These are phyloP conservation scores for Adansonia rubrostipa DNA, from an alignment of 441 rosid genomes.

Conservation along the genomic window DNA sequence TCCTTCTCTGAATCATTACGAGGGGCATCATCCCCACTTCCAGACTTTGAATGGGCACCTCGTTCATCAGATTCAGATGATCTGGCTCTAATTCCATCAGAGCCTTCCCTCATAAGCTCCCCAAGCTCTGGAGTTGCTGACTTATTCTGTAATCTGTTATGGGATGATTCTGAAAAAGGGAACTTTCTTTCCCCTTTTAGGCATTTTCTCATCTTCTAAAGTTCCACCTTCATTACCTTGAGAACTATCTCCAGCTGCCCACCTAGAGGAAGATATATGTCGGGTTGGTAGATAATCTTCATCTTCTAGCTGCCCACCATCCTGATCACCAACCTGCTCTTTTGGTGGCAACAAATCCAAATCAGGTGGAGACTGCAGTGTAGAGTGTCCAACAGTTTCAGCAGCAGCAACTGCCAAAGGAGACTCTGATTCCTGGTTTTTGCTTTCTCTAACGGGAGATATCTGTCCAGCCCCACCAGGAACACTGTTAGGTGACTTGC, in stretches of 20 bases:
- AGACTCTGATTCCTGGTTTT: conserved; percentile 34
- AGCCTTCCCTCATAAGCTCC: conserved; percentile 58
- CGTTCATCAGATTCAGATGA: conserved; percentile 71
- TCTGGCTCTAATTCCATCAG: conserved; percentile 56
- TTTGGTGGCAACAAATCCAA: conserved; percentile 43
- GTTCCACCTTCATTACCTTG: conserved; percentile 91
- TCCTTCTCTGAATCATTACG: conserved; percentile 58
- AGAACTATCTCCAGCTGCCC: conserved; percentile 89
- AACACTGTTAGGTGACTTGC: conserved; percentile 47
- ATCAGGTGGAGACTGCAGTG: conserved; percentile 43
- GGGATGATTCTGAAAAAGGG: conserved; percentile 42
- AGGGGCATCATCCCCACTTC: conserved; percentile 55
- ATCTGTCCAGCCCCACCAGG: conserved; percentile 44
- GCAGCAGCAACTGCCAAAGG: conserved; percentile 41
- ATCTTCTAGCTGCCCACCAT: conserved; percentile 54
- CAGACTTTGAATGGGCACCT: conserved; percentile 46
- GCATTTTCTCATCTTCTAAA: conserved; percentile 61
- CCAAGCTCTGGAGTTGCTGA: conserved; percentile 69
- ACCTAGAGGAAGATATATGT: conserved; percentile 89
- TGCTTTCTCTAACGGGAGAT: conserved; percentile 43
- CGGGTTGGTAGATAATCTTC: conserved; percentile 77
- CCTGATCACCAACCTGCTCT: conserved; percentile 49
- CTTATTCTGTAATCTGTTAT: conserved; percentile 46
- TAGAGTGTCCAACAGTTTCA: conserved; percentile 35
- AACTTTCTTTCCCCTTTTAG: conserved; percentile 66